Evolutionary conservation across 1,139 yeast genomes (phyloP).

Genomic region (Saccharomyces hybrid): DNA sequence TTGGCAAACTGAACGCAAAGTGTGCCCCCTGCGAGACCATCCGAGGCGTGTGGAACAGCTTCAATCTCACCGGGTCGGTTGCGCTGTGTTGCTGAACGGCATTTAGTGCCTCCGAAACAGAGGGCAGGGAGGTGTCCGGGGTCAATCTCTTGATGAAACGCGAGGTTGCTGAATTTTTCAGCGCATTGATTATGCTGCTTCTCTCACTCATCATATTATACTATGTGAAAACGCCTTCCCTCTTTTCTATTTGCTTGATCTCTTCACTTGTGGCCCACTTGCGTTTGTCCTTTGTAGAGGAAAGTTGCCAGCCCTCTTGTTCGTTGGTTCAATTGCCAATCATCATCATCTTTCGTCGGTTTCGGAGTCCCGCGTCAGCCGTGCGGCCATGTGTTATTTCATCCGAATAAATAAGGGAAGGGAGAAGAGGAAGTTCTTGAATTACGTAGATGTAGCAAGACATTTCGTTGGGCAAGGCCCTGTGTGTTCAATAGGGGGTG

Average conservation of each 20-base stretch:
- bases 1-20: conserved; percentile 66
- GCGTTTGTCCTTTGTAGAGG: neutral
- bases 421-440: neutral
- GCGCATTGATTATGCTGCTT: conserved; percentile 6
- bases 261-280: too few relatives aligned
- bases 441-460: neutral
- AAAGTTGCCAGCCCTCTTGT: too few relatives aligned
- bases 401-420: neutral
- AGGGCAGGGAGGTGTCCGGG: conserved; percentile 10
- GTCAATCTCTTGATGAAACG: conserved; percentile 10
- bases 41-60: conserved; percentile 49
- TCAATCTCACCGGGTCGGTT: conserved; percentile 5
- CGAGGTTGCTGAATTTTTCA: conserved; percentile 9
- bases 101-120: conserved; percentile 7
- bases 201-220: conserved; percentile 6
- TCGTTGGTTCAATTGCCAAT: neutral
- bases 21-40: conserved; percentile 51
- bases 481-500: neutral
- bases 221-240: neutral
- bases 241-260: neutral
- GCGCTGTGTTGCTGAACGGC: conserved; percentile 3
- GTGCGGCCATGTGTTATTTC: neutral
- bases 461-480: neutral
- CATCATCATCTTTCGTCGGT: neutral
- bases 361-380: conserved; percentile 1